Evolutionary conservation across 176 grass and related monocot species (phyloP).

Genomic region (Calamus simplicifolius): DNA sequence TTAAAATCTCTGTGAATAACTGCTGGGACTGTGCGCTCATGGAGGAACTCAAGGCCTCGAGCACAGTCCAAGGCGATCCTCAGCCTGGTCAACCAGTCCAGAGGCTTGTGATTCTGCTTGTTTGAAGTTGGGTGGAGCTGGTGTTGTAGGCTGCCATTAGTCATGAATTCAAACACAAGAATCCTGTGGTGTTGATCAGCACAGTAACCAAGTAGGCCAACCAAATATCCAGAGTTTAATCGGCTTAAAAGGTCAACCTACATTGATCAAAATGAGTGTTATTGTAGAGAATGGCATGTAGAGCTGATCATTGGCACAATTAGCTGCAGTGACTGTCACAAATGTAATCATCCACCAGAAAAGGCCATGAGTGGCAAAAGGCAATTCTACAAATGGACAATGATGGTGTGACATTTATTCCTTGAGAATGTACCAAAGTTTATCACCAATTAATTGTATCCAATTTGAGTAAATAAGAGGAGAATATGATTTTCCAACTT

Average conservation of each 20-base stretch:
- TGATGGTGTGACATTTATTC: too few relatives aligned
- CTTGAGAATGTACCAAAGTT: too few relatives aligned
- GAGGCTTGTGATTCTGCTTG: slow-evolving; percentile 17
- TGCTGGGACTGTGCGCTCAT: slow-evolving; percentile 66
- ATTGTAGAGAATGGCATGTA: too few relatives aligned
- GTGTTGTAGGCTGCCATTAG: slow-evolving; percentile 70
- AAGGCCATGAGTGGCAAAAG: too few relatives aligned
- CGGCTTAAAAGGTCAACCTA: slow-evolving; percentile 90
- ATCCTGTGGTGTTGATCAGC: slow-evolving; percentile 88
- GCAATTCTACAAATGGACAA: too few relatives aligned
- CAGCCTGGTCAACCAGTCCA: slow-evolving; percentile 75
- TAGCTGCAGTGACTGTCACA: too few relatives aligned
- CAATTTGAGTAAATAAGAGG: too few relatives aligned
- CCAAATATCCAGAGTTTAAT: slow-evolving; percentile 67
- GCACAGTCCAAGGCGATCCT: slow-evolving; percentile 87
- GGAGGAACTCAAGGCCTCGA: slow-evolving; percentile 82
- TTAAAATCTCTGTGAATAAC: slow-evolving; percentile 99
- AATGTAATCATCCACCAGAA: too few relatives aligned
- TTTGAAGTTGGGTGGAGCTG: slow-evolving; percentile 47
- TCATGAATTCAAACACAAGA: slow-evolving; percentile 94
- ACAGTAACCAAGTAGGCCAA: slow-evolving; percentile 85
- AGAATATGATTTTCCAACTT: too few relatives aligned
- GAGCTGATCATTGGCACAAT: too few relatives aligned
- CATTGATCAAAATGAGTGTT: neutral
- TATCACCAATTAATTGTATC: too few relatives aligned